Base-by-base conservation (phyloP, 345 rosid genomes). In the Erodium maritimum region DNA sequence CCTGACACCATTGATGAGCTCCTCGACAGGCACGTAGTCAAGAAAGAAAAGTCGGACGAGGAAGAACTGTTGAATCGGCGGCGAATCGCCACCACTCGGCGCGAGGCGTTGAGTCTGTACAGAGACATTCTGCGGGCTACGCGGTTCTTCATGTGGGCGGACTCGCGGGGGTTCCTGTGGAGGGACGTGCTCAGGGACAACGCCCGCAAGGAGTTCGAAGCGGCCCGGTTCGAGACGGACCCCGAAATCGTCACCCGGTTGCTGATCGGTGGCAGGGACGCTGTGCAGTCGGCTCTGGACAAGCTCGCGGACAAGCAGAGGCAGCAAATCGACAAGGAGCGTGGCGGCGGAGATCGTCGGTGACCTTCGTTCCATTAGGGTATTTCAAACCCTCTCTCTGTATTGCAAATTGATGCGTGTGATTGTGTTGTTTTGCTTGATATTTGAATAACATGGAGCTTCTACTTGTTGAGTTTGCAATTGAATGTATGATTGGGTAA, bases 1-100 rank as follows among this genome's bases (percentile, higher is more conserved):
- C 96, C 96, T 5, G 94, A 88, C 62, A 88, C 87, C 12, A 4
- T 91, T 16, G 95, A 91, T 34, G 98, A 88, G 73, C 80, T 86
- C 12, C 54, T 91, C 46, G 95, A 86, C 57, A 71, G 96, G 55
- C 95, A 88, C 66, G 70, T 84, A 51, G 85, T 61, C 67, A 88
- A 78, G 77, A 80, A 75, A 62, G 85, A 71, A 60, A 74, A 74
- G 66, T 69, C 87, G 20, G 69, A 79, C 1, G 96, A 82, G 59
- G 87, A 88, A 17, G 91, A 81, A 72, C 46, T 75, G 45, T 64
- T 76, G 61, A 76, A 64, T 56, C 79, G 77, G 66, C 83, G 65
- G 65, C 82, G 81, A 56, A 73, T 91, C 50, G 80, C 87, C 37
- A 84, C 81, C 77, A 77, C 78, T 23, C 83, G 91, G 21, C 57